Evolutionary conservation across 2,329 filamentous ascomycete species (phyloP), one percentile per base, ranked within the genome.

Genomic region (Bipolaris cookei): DNA sequence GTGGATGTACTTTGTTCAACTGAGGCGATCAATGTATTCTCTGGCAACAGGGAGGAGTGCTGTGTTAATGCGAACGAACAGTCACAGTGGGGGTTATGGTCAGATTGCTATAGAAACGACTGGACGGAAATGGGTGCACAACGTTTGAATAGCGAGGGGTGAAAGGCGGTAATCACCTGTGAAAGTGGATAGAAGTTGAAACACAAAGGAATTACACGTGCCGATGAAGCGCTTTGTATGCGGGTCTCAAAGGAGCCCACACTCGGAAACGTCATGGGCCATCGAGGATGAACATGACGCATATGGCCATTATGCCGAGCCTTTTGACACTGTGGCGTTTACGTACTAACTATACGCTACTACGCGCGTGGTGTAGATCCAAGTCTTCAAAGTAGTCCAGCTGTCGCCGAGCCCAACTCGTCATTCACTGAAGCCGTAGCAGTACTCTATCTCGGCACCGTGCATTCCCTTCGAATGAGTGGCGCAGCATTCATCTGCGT

Each of bases 161-260:
- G 48, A 48, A 42, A 35, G 44, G 42, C 13, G 23, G 10, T 25
- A 18, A 28, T 23, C 34, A 38, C 35, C 42, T 51, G 44, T 34
- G 34, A 48, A 44, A 58, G 51, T 39, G 42, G 23, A 45, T 18
- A 32, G 23, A 51, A 51, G 57, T 38, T 66, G 55, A 56, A 60
- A 60, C 54, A 59, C 60, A 50, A 52, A 54, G 54, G 28, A 47
- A 59, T 56, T 48, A 25, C 30, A n/a, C 42, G 48, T 57, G 52
- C 63, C 39, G 57, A 48, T 56, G 58, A 61, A 63, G 64, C 62
- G 56, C 63, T 67, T 65, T 67, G 64, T 67, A 67, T 61, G 55
- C 63, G 59, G 51, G 62, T 43, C 56, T 57, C 48, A 43, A 48
- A 48, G 46, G 54, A 42, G 23, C 47, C 49, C 47, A 52, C 37